Percentiles rank a stretch among this genome's conserved stretches.
phyloP scores from a whole-genome alignment of 768 basidiomycete species.

The Mycena sanguinolenta region DNA sequence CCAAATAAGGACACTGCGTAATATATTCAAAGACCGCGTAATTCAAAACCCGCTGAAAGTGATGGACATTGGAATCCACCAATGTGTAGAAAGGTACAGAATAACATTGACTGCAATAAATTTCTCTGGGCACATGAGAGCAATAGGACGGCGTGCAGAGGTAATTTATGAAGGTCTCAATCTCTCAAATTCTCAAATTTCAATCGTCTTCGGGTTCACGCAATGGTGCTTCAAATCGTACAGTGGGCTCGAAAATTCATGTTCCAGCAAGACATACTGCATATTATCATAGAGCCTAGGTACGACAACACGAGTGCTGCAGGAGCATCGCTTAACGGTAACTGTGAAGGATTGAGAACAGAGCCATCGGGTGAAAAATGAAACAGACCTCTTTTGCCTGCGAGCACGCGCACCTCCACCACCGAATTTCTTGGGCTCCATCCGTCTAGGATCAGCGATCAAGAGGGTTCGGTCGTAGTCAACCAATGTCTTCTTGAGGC shows the following conservation, averaged over 20 bases:
- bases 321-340: slow-evolving; percentile 74
- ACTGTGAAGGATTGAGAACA: slow-evolving; percentile 55
- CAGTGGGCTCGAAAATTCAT: slow-evolving; percentile 1
- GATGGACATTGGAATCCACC: too few relatives aligned
- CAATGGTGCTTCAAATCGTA: background rate
- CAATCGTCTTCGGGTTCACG: too few relatives aligned
- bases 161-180: too few relatives aligned
- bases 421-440: slow-evolving; percentile 99
- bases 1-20: too few relatives aligned
- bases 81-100: too few relatives aligned
- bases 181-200: too few relatives aligned
- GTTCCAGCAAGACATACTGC: slow-evolving; percentile 38
- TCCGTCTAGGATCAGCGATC: slow-evolving; percentile 95
- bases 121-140: too few relatives aligned
- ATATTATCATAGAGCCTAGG: slow-evolving; percentile 51
- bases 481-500: slow-evolving; percentile 97
- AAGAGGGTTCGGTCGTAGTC: slow-evolving; percentile 93
- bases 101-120: too few relatives aligned
- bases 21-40: too few relatives aligned
- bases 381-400: slow-evolving; percentile 92
- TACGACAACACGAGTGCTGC: slow-evolving; percentile 58
- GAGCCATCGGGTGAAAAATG: slow-evolving; percentile 10
- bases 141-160: too few relatives aligned
- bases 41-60: too few relatives aligned
- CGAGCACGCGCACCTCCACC: slow-evolving; percentile 98